These are phyloP conservation scores for Symbiodinium natans DNA, from an alignment of 73 alveolate genomes.

Conservation along the genomic window DNA sequence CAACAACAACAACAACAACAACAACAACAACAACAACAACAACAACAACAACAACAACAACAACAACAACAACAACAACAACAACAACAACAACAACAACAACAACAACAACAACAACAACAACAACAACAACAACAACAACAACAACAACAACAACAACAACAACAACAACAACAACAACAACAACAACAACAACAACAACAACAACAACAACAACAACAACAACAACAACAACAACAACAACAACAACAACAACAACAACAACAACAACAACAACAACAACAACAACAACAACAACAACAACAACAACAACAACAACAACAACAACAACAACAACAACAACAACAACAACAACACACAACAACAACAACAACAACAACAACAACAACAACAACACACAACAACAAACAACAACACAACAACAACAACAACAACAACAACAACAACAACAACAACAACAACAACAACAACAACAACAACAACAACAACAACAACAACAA, in stretches of 20 bases:
- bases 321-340: too few relatives aligned
- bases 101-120: neutral
- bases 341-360: too few relatives aligned
- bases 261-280: neutral
- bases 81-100: slow-evolving; percentile 2
- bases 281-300: too few relatives aligned
- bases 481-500: too few relatives aligned
- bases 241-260: neutral
- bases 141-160: neutral
- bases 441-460: too few relatives aligned
- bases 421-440: too few relatives aligned
- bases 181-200: neutral
- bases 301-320: too few relatives aligned
- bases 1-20: too few relatives aligned
- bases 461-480: too few relatives aligned
- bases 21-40: neutral
- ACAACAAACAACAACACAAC: too few relatives aligned
- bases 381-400: too few relatives aligned
- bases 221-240: neutral
- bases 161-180: neutral
- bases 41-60: neutral
- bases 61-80: neutral
- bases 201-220: neutral
- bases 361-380: too few relatives aligned
- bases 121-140: slow-evolving; percentile 2